Percentiles rank a stretch among this genome's conserved stretches.
phyloP scores from a whole-genome alignment of 2,329 filamentous ascomycete species.

The Ophiostoma angusticollis region DNA sequence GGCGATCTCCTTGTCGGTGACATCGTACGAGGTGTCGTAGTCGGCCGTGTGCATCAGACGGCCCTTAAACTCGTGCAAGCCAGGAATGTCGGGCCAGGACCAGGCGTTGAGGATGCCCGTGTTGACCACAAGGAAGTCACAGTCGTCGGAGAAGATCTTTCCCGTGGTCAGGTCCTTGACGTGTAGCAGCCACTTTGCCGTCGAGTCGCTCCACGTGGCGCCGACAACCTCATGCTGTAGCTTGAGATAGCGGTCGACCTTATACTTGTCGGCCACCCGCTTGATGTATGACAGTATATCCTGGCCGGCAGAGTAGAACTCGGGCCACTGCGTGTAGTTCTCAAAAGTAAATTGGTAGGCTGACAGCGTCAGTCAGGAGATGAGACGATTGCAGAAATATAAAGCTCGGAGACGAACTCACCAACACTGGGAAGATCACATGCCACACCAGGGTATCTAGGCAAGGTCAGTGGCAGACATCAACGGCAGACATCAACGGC shows the following conservation, averaged over 20 bases:
- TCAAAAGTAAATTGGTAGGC: constrained; percentile 25
- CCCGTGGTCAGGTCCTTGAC: constrained; percentile 16
- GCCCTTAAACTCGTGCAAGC: constrained; percentile 7
- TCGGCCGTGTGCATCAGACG: constrained; percentile 7
- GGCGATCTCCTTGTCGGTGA: constrained; percentile 1
- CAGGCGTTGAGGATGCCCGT: constrained; percentile 35
- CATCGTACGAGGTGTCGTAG: constrained; percentile 15
- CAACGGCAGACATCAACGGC: too few species aligned
- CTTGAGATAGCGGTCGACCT: constrained; percentile 26
- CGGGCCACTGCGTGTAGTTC: constrained; percentile 18
- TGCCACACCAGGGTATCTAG: constrained; percentile 24
- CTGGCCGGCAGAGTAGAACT: constrained; percentile 16
- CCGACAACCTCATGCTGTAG: constrained; percentile 23
- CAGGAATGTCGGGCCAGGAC: constrained; percentile 25
- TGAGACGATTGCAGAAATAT: too few species aligned
- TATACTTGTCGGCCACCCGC: constrained; percentile 16
- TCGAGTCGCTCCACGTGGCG: constrained; percentile 29
- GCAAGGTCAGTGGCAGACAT: not conserved
- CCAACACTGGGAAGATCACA: constrained; percentile 29
- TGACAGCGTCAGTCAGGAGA: constrained; percentile 17
- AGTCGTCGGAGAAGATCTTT: constrained; percentile 18
- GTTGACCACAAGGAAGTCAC: constrained; percentile 34
- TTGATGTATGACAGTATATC: constrained; percentile 19
- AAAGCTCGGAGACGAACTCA: constrained; percentile 13
- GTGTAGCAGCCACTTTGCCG: constrained; percentile 24